Evolutionary conservation across 495 filamentous ascomycete species (phyloP).

Genomic region (Penicillium roqueforti): DNA sequence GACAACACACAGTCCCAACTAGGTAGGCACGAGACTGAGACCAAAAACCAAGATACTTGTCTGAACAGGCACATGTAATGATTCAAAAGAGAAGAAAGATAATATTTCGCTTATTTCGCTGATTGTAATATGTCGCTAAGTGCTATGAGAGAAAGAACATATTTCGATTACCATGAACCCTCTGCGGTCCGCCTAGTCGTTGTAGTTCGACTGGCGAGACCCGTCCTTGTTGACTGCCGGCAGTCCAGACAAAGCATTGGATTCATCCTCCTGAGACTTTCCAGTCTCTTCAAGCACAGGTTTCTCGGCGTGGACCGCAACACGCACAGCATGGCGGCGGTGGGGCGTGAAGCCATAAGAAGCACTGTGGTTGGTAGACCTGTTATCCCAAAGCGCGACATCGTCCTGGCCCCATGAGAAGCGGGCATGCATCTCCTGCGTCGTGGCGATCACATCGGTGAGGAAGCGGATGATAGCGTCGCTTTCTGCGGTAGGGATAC

Average conservation of each 20-base stretch:
- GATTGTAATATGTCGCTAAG: slow-evolving; percentile 1
- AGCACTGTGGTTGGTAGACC: slow-evolving; percentile 57
- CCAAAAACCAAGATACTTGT: neutral
- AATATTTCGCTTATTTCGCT: neutral
- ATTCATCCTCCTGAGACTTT: slow-evolving; percentile 57
- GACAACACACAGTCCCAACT: neutral
- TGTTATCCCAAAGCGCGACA: slow-evolving; percentile 75
- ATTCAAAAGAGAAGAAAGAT: neutral
- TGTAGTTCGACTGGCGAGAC: slow-evolving; percentile 58
- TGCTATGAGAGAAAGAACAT: neutral
- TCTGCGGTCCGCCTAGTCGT: slow-evolving; percentile 41
- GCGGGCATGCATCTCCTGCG: slow-evolving; percentile 64
- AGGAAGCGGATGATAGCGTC: slow-evolving; percentile 63
- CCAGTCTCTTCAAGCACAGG: slow-evolving; percentile 50
- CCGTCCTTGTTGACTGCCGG: slow-evolving; percentile 58
- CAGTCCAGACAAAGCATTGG: slow-evolving; percentile 45
- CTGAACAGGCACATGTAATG: neutral
- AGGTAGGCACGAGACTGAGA: neutral
- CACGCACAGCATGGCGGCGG: slow-evolving; percentile 59
- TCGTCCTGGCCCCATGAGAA: slow-evolving; percentile 68
- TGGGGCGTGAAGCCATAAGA: slow-evolving; percentile 61
- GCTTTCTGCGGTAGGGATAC: slow-evolving; percentile 60
- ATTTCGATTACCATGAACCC: neutral
- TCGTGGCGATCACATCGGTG: slow-evolving; percentile 58
- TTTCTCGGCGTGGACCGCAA: slow-evolving; percentile 54